Evolutionary conservation across 768 basidiomycete species (phyloP).

Genomic region (Lactarius pseudohatsudake): DNA sequence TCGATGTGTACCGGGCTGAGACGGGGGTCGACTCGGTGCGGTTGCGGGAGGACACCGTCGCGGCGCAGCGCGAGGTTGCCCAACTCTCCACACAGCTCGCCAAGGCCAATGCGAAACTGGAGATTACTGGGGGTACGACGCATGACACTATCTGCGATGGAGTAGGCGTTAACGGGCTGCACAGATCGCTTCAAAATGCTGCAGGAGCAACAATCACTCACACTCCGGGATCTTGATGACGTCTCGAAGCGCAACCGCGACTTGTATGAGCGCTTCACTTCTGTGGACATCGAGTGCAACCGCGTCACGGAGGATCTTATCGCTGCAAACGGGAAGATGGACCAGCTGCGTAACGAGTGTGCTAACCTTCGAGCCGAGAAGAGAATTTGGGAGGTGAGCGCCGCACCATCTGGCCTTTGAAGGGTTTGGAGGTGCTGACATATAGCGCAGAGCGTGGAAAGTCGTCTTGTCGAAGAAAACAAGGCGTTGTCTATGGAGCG

Average conservation of each 20-base stretch:
- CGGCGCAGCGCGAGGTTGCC: slow-evolving; percentile 66
- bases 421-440: neutral
- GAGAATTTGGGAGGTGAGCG: slow-evolving; percentile 82
- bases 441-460: slow-evolving; percentile 63
- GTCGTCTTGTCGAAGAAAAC: slow-evolving; percentile 83
- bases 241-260: slow-evolving; percentile 67
- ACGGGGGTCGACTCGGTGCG: slow-evolving; percentile 75
- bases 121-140: slow-evolving; percentile 68
- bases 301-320: slow-evolving; percentile 68
- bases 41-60: slow-evolving; percentile 66
- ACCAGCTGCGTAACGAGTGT: slow-evolving; percentile 80
- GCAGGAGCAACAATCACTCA: slow-evolving; percentile 64
- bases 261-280: slow-evolving; percentile 69
- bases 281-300: slow-evolving; percentile 72
- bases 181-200: slow-evolving; percentile 69
- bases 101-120: slow-evolving; percentile 80
- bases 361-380: slow-evolving; percentile 92
- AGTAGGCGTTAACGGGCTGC: neutral
- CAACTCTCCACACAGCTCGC: slow-evolving; percentile 67
- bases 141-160: neutral
- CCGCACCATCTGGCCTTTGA: slow-evolving; percentile 4
- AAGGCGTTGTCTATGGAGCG: slow-evolving; percentile 75
- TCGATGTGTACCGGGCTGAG: slow-evolving; percentile 77
- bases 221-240: slow-evolving; percentile 64
- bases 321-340: slow-evolving; percentile 56